phyloP scores from a whole-genome alignment of 225 moss, liverwort and hornwort genomes.

The Asterella californica region DNA sequence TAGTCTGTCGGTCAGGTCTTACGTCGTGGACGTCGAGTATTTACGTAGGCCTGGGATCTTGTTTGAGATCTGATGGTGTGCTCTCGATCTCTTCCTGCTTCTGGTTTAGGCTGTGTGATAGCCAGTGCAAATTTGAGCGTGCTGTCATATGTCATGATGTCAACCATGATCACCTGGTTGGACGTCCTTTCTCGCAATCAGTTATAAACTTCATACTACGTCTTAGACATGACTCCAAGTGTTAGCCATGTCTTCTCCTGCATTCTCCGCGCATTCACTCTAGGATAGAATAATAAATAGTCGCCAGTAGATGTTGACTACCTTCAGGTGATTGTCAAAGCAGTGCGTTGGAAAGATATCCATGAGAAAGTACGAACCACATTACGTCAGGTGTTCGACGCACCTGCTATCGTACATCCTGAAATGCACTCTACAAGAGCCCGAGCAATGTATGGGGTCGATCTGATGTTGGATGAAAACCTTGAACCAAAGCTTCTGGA shows the following conservation, averaged over 20 bases:
- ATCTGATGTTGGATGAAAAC: constrained; percentile 77
- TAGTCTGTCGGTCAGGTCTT: too few species aligned
- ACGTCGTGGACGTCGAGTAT: too few species aligned
- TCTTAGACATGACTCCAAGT: neutral
- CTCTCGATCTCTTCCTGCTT: too few species aligned
- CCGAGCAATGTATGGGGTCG: constrained; percentile 96
- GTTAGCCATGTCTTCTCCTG: neutral
- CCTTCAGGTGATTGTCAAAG: neutral
- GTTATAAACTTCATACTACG: too few species aligned
- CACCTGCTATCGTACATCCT: constrained; percentile 67
- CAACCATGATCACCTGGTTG: too few species aligned
- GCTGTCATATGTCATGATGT: too few species aligned
- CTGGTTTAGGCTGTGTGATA: too few species aligned
- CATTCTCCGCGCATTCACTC: neutral
- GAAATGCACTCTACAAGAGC: constrained; percentile 78
- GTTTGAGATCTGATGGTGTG: too few species aligned
- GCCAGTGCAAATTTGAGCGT: too few species aligned
- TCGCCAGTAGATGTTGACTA: neutral
- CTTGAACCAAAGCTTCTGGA: constrained; percentile 94
- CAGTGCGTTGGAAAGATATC: constrained; percentile 88
- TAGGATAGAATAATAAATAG: neutral
- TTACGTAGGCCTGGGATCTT: too few species aligned
- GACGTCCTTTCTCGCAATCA: too few species aligned
- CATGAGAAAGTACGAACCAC: constrained; percentile 68
- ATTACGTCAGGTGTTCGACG: constrained; percentile 74